Conservation (phyloP, 1,284 basidiomycete genomes). For the Xanthoconium separans region DNA sequence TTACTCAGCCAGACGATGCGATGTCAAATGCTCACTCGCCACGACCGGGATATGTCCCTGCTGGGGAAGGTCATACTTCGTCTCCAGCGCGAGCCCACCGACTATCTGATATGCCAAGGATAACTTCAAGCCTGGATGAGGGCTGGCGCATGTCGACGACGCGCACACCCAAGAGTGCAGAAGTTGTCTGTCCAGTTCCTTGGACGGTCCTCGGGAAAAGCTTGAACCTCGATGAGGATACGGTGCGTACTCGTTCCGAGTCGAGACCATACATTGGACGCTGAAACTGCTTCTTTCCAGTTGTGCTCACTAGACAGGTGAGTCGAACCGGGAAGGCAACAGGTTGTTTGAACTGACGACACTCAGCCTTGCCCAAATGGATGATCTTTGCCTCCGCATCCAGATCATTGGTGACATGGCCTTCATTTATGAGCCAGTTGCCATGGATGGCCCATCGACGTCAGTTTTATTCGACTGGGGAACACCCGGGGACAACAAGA, state of each 20-base stretch:
- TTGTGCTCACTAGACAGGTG: constrained; percentile 33
- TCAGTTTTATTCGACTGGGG: constrained; percentile 57
- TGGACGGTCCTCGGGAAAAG: constrained; percentile 20
- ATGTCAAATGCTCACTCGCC: constrained; percentile 13
- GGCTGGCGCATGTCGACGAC: constrained; percentile 29
- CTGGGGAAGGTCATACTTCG: constrained; percentile 1
- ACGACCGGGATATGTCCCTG: constrained; percentile 1
- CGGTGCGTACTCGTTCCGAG: constrained; percentile 17
- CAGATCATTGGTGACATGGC: constrained; percentile 38
- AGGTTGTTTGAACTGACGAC: not conserved
- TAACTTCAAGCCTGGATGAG: constrained; percentile 6
- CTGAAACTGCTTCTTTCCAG: constrained; percentile 16
- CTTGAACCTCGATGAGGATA: constrained; percentile 26
- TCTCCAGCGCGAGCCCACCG: constrained; percentile 12
- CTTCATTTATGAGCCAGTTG: constrained; percentile 53
- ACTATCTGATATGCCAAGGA: constrained; percentile 7
- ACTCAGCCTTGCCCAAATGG: constrained; percentile 33
- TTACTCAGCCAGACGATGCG: constrained; percentile 26
- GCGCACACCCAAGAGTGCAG: constrained; percentile 29
- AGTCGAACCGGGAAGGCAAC: not conserved
- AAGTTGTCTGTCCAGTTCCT: constrained; percentile 31
- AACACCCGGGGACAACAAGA: constrained; percentile 31
- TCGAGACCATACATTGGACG: not conserved
- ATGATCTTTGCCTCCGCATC: constrained; percentile 39
- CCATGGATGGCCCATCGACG: constrained; percentile 43